Evolutionary conservation across 2,329 filamentous ascomycete species (phyloP).

Genomic region (Sporothrix brunneoviolacea): DNA sequence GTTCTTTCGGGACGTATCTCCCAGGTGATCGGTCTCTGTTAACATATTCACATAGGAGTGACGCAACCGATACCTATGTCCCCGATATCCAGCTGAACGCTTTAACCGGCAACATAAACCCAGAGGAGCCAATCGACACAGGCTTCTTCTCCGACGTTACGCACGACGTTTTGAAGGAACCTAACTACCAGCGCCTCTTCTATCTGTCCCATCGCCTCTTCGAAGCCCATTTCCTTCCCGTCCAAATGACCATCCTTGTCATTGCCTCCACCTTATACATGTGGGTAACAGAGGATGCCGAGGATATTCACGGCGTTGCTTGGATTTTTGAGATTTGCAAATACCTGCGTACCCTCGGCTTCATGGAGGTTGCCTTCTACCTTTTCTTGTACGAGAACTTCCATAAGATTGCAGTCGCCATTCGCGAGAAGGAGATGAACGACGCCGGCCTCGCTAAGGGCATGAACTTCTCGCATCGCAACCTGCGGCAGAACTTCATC

Average conservation of each 20-base stretch:
- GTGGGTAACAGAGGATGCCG: slow-evolving; percentile 43
- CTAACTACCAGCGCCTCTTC: slow-evolving; percentile 49
- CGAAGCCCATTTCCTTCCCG: slow-evolving; percentile 65
- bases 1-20: too few species aligned
- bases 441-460: slow-evolving; percentile 56
- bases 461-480: slow-evolving; percentile 58
- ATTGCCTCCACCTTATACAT: slow-evolving; percentile 56
- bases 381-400: slow-evolving; percentile 62
- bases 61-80: slow-evolving; percentile 40
- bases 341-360: slow-evolving; percentile 52
- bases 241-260: slow-evolving; percentile 60
- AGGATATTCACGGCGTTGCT: slow-evolving; percentile 45
- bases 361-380: slow-evolving; percentile 56
- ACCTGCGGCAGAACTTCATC: slow-evolving; percentile 47
- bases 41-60: slow-evolving; percentile 25
- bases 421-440: slow-evolving; percentile 60
- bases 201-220: slow-evolving; percentile 62
- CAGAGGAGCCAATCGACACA: slow-evolving; percentile 37
- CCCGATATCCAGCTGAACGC: slow-evolving; percentile 35
- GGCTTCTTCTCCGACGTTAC: slow-evolving; percentile 51
- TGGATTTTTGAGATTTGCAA: slow-evolving; percentile 57
- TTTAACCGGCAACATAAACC: background rate
- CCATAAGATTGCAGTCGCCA: slow-evolving; percentile 54
- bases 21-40: too few species aligned
- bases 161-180: slow-evolving; percentile 43